Base-by-base conservation (phyloP, 148 eudicot genomes). In the Chenopodium formosanum region DNA sequence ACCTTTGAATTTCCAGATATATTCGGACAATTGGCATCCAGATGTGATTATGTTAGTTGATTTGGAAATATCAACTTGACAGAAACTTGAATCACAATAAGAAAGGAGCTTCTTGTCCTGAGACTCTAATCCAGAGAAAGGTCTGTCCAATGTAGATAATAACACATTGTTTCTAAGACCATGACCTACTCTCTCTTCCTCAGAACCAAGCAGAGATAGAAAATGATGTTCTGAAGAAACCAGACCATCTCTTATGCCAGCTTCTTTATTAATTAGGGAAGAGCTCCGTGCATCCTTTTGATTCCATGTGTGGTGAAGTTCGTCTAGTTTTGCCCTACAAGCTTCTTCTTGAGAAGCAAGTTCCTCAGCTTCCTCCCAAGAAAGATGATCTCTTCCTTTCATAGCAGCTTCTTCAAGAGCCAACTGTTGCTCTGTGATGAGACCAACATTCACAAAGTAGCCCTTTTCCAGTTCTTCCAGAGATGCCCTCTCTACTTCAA, bases 281-380 rank as follows among this genome's bases (percentile, higher is more conserved):
- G 95, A 86, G 85, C 82, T 83, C 56, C 87, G 91, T 69, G 84
- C 50, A 63, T 92, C 98, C 89, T 94, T 96, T 87, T 92, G 92
- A 74, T 84, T 92, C 99, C 99, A 96, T 62, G 90, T 84, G 56
- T 87, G 91, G 82, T 94, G 94, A 84, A 96, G 98, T 84, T 90
- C 88, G 67, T 94, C 93, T 86, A 96, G 86, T 81, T 96, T 93
- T 46, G 89, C 92, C 84, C 90, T 94, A 82, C 99, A 96, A 84
- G 94, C 95, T 90, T 96, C 99, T 86, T 96, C 99, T 86, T 96
- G 99, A 82, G 99, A 94, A 68, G 97, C 98, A 77, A 96, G 91
- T 84, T 96, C 99, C 83, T 96, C 99, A 75, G 99, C 99, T 85
- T 96, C 99, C 87, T 96, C 99, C 99, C 99, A 96, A 65, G 99